Base-by-base conservation (phyloP, 257 asterid species). In the Knoxia roxburghii region DNA sequence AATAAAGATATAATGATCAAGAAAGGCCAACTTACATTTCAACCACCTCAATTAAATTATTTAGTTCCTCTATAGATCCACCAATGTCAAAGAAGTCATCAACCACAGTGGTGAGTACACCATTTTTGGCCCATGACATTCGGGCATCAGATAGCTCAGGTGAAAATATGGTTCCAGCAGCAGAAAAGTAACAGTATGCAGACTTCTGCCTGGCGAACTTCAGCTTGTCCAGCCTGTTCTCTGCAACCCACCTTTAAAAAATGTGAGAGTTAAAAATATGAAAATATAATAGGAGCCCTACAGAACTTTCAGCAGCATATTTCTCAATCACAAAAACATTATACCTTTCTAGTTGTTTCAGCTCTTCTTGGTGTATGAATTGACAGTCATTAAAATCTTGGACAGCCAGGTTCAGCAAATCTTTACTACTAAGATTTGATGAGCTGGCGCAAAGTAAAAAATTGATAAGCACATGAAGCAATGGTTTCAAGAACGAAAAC, bases 61-160 rank as follows among this genome's bases (percentile, higher is more conserved):
- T 75, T 45, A 93, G 69, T 80, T 93, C 99, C 69, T 88, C 92
- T 13, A 82, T 40, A 55, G 99, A 90, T 65, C 94, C 99, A 56
- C 90, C 97, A 55, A 83, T 73, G 50, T 93, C 99, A 49, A 90
- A 93, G 70, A 93, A 88, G 83, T 93, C 99, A 74, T 93, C 97
- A 1, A 93, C 89, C 72, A 93, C 95, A 41, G 97, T 86, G 45
- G 97, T 88, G 27, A 93, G 84, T 40, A 89, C 80, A 50, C 86
- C 87, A 66, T 86, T 90, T 79, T 88, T 87, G 73, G 98, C 98
- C 98, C 98, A 93, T 20, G 94, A 81, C 78, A 93, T 75, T 65
- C 99, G 95, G 10, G 95, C 89, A 74, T 93, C 96, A 33, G 84
- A 85, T 67, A 85, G 81, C 67, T 93, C 95, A 56, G 95, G 95